A percentile compares a stretch with the other conserved stretches of the same genome.
phyloP scores from a whole-genome alignment of 176 grass and related monocot genomes.

The Aegilops longissima region DNA sequence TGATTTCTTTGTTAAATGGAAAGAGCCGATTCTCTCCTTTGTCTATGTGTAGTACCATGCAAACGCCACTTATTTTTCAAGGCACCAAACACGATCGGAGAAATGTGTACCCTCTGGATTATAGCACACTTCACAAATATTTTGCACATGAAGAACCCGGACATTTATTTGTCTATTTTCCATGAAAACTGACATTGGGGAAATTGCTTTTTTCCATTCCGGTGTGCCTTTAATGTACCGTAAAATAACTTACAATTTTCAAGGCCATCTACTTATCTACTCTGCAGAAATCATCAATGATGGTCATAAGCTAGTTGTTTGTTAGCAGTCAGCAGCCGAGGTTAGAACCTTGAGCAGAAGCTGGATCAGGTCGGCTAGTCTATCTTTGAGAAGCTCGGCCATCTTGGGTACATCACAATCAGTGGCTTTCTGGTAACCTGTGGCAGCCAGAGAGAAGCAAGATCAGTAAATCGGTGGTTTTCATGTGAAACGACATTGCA shows the following conservation, averaged over 20 bases:
- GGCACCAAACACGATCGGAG: background rate
- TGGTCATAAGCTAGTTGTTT: slow-evolving; percentile 24
- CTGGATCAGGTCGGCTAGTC: slow-evolving; percentile 1
- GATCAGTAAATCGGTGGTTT: slow-evolving; percentile 10
- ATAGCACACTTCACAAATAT: too few species aligned
- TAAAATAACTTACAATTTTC: background rate
- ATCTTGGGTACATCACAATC: slow-evolving; percentile 41
- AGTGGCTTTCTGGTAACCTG: slow-evolving; percentile 95
- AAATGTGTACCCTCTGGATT: too few species aligned
- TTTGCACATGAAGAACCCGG: background rate
- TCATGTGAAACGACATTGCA: background rate
- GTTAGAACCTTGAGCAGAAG: slow-evolving; percentile 9
- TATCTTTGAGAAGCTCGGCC: slow-evolving; percentile 25
- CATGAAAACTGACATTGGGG: background rate
- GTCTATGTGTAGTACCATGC: background rate
- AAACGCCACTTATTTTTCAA: background rate
- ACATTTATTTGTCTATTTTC: too few species aligned
- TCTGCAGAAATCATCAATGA: background rate
- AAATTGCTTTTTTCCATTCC: background rate
- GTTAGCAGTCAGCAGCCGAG: slow-evolving; percentile 34
- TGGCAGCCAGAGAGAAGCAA: slow-evolving; percentile 29
- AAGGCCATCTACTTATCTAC: slow-evolving; percentile 19
- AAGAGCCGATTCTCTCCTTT: background rate
- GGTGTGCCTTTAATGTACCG: background rate
- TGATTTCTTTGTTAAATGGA: background rate